Evolutionary conservation across 2,329 filamentous ascomycete genomes (phyloP), one percentile per base, ranked within the genome.

Genomic region (Neofusicoccum kwambonambiense): DNA sequence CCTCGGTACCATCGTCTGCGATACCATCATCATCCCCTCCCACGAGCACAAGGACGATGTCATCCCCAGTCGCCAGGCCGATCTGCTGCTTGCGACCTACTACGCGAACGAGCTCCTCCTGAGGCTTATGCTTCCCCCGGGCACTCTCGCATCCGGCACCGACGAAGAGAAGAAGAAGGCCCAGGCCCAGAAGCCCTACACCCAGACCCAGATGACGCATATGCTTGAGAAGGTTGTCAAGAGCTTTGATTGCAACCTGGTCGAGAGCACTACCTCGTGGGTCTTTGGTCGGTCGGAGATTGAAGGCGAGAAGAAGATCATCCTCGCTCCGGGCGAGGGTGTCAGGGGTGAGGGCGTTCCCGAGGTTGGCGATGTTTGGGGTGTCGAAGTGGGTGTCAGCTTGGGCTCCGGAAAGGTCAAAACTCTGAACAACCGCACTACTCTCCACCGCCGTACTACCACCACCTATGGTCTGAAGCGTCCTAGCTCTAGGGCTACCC

Each of bases 221-320:
- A 83, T 98, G 68, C 83, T 99, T 58, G 93, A 97, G 81, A 97
- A 95, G 86, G 87, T 98, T 51, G 91, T 89, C 76, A 93, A 96
- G 83, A 85, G 87, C 72, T 99, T 96, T 80, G 93, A 92, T 67
- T 93, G 91, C 85, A 96, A 89, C 78, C 82, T 98, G 31, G 92
- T 99, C 64, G 95, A 99, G 86, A 96, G 93, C 85, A 99, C 95
- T 68, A 99, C 95, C 49, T 96, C 92, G 75, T 99, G 95, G 93
- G 82, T 92, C 67, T 98, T 99, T 77, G 93, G 92, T 76, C 91
- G 91, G 78, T 97, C 98, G 80, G 95, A 99, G 80, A 98, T 99
- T 69, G 95, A 99, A 83, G 91, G 91, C 73, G 89, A 90, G 84
- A 97, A 97, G 89, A 98, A 97, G 88, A 97, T 99, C 75, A 95